Base-by-base conservation (phyloP, 73 alveolate genomes). In the Effrenium voratum region DNA sequence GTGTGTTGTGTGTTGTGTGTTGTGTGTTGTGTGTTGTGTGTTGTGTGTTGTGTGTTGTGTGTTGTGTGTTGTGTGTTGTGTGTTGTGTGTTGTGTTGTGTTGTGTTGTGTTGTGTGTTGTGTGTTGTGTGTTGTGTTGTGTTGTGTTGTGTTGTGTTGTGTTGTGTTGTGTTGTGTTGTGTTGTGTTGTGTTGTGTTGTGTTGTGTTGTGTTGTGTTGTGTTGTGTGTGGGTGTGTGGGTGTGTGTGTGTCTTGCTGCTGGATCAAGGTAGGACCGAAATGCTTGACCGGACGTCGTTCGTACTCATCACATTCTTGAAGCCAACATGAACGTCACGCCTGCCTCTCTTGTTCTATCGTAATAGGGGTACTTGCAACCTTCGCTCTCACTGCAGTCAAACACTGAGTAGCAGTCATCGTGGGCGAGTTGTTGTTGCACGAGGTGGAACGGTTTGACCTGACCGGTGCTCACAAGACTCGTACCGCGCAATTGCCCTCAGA, bases 381-480 rank as follows among this genome's bases (percentile, higher is more conserved):
- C 3, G 1, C 1, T 12, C 88, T 77, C 40, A 49, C 46, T 2
- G 49, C 75, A 46, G 41, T 12, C 30, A 13, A 46, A 30, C 34
- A n/a, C 94, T 38, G n/a, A 32, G 63, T 43, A 60, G 22, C 44
- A 32, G 60, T 52, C 94, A 32, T 55, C 94, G 13, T 49, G 72
- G 16, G 93, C 59, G 52, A 83, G 41, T 38, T 50, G 93, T 26
- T n/a, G 80, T n/a, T 85, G 76, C 0, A 57, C 68, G 46, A 3
- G 38, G 22, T 59, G 80, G n/a, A 85, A 85, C 12, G 94, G 94
- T 43, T 85, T 85, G 13, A 85, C 94, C 94, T 85, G 41, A 41
- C 32, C 43, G 34, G 34, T 57, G 19, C 28, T 57, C 72, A 24
- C 34, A 24, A 24, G 34, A 57, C 19, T 57, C 79, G 43, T 1